Evolutionary conservation across 1,284 basidiomycete species (phyloP).

Genomic region (Trametes pubescens): DNA sequence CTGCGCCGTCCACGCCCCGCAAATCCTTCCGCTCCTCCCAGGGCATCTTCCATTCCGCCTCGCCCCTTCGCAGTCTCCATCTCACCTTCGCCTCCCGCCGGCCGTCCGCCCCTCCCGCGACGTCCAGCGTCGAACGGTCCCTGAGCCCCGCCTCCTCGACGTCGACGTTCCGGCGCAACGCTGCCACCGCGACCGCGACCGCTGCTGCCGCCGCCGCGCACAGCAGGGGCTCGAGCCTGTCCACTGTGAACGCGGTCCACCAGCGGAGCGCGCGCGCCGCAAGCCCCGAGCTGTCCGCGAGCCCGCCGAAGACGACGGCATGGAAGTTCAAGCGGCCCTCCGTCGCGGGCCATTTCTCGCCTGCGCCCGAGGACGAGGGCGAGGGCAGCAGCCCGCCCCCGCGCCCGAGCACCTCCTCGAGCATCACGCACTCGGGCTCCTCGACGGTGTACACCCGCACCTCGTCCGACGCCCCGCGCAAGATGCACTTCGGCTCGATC

Average conservation of each 20-base stretch:
- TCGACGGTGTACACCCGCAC: slow-evolving; percentile 49
- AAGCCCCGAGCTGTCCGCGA: slow-evolving; percentile 31
- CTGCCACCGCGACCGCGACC: slow-evolving; percentile 19
- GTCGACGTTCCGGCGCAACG: slow-evolving; percentile 34
- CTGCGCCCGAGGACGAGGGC: slow-evolving; percentile 45
- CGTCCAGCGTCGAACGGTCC: slow-evolving; percentile 35
- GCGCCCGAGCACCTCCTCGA: slow-evolving; percentile 73
- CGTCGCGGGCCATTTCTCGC: slow-evolving; percentile 64
- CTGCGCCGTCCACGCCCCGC: slow-evolving; percentile 49
- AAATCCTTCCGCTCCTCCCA: slow-evolving; percentile 36
- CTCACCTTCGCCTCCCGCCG: slow-evolving; percentile 55
- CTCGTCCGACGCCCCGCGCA: slow-evolving; percentile 52
- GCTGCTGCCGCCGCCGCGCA: slow-evolving; percentile 16
- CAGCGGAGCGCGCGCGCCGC: slow-evolving; percentile 33
- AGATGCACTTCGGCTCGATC: slow-evolving; percentile 56
- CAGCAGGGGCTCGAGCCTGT: slow-evolving; percentile 37
- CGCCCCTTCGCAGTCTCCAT: slow-evolving; percentile 64
- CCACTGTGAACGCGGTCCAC: slow-evolving; percentile 30
- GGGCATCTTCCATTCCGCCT: slow-evolving; percentile 54
- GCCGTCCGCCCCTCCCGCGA: slow-evolving; percentile 40
- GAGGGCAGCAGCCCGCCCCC: slow-evolving; percentile 53
- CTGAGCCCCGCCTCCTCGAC: slow-evolving; percentile 34
- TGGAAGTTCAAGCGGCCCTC: slow-evolving; percentile 63
- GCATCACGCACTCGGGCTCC: slow-evolving; percentile 60
- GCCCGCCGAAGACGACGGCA: slow-evolving; percentile 37